These are phyloP conservation scores for Chimonanthus praecox DNA, from an alignment of 164 flowering plant species.

Conservation along the genomic window DNA sequence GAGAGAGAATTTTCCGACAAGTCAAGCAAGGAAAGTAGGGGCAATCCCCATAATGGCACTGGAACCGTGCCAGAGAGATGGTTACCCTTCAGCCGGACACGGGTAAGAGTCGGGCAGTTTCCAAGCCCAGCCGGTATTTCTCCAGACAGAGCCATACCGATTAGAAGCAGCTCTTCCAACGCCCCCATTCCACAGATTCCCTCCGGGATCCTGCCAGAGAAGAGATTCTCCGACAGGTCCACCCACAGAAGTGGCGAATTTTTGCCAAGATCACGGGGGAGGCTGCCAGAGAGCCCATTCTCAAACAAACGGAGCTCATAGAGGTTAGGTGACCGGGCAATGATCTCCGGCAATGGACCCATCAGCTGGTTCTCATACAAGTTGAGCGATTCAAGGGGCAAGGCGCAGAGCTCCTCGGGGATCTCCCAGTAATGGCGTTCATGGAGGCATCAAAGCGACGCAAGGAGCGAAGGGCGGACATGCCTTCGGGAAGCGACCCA, in stretches of 20 bases:
- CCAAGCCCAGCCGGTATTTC: conserved; percentile 39
- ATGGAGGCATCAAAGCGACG: conserved; percentile 57
- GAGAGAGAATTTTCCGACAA: conserved; percentile 20
- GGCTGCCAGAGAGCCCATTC: conserved; percentile 31
- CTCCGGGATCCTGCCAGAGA: conserved; percentile 69
- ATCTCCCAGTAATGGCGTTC: conserved; percentile 62
- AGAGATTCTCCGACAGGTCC: conserved; percentile 44
- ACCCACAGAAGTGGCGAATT: conserved; percentile 31
- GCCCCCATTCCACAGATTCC: conserved; percentile 30
- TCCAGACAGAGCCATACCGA: conserved; percentile 38
- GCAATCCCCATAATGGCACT: conserved; percentile 57
- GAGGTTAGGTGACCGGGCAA: conserved; percentile 31
- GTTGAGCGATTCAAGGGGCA: conserved; percentile 65
- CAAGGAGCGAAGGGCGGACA: conserved; percentile 39
- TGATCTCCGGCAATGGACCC: conserved; percentile 31
- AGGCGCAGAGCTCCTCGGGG: conserved; percentile 55
- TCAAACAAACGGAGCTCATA: conserved; percentile 33
- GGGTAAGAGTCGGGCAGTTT: conserved; percentile 44
- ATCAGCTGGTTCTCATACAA: conserved; percentile 50
- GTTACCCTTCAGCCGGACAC: conserved; percentile 55
- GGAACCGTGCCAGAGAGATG: conserved; percentile 61
- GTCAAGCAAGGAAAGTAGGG: conserved; percentile 50
- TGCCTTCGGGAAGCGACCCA: conserved; percentile 61
- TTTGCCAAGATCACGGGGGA: conserved; percentile 39
- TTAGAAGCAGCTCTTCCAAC: conserved; percentile 36